Evolutionary conservation across 1,284 basidiomycete species (phyloP), one percentile per base, ranked within the genome.

Genomic region (Cryptococcus sp.): DNA sequence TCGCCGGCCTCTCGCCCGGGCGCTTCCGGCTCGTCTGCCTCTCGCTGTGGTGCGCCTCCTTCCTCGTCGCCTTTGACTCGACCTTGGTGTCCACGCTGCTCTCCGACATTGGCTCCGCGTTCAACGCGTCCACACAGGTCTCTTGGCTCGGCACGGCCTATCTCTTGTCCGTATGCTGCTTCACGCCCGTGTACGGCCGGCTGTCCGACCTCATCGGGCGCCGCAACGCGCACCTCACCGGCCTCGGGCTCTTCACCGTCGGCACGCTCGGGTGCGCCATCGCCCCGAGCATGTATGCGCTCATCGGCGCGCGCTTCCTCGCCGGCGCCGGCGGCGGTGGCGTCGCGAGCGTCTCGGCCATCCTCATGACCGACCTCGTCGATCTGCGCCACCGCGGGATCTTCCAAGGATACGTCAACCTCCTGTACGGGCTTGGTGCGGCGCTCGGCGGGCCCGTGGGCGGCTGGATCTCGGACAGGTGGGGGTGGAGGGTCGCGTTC

Each of bases 361-460:
- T 75, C 46, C 63, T 78, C 37, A 60, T 78, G 43, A 69, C 65
- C 9, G 77, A 78, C 57, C 60, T 76, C 33, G 73, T 94, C 55
- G 88, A 89, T 36, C 74, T 94, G 84, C 88, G 70, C 79, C 85
- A 89, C 59, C 82, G 91, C 59, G 91, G 91, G 4, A 75, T 94
- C n/a, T 92, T 90, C 70, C 91, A 94, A 76, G 91, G 91, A 56
- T 83, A 90, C 80, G 85, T 87, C 23, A 92, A 91, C 72, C 84
- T 92, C 86, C 79, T 71, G 81, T 76, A 61, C 37, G 61, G 64
- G 28, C 46, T 62, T 35, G 65, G 60, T 7, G 61, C 62, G 5
- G 67, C 63, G 4, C 37, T 67, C 21, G 67, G 91, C 50, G 91
- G 90, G 23, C 91, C 91, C 15, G 66, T 93, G 4, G 91, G 91